Evolutionary conservation across 1,284 basidiomycete genomes (phyloP).

Genomic region (Microstroma glucosiphilum): DNA sequence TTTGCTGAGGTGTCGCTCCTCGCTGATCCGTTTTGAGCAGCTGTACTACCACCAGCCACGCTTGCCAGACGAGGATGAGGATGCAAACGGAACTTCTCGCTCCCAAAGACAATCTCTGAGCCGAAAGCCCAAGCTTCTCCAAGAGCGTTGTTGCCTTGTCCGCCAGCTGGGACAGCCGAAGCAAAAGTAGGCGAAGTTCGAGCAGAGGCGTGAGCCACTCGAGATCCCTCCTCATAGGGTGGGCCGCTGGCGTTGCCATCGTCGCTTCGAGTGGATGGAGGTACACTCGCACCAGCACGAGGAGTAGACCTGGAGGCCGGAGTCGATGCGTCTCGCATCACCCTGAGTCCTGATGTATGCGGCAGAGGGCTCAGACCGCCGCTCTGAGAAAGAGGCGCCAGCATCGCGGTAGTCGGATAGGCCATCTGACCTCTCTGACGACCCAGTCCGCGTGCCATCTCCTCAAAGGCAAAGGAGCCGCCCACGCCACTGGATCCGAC

Average conservation of each 20-base stretch:
- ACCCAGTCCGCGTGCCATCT: constrained; percentile 42
- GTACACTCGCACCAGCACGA: neutral
- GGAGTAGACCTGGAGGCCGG: neutral
- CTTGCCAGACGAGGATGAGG: constrained; percentile 10
- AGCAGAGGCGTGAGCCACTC: constrained; percentile 22
- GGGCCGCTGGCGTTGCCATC: constrained; percentile 3
- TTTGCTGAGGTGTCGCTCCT: neutral
- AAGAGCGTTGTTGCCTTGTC: neutral
- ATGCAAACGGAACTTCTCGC: constrained; percentile 17
- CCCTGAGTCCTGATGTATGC: neutral
- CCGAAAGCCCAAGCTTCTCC: constrained; percentile 35
- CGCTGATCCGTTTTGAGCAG: neutral
- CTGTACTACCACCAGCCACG: neutral
- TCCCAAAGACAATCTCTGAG: constrained; percentile 38
- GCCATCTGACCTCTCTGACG: constrained; percentile 18
- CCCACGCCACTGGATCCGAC: constrained; percentile 25
- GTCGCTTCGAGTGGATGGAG: constrained; percentile 3
- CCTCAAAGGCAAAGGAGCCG: constrained; percentile 45
- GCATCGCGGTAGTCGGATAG: constrained; percentile 41
- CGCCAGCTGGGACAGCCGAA: constrained; percentile 19
- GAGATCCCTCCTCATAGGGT: neutral
- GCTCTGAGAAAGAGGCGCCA: constrained; percentile 42
- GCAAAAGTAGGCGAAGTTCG: constrained; percentile 31
- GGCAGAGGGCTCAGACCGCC: constrained; percentile 31
- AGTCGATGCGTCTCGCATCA: neutral